A percentile compares a stretch with the other conserved stretches of the same genome.
Evolutionary conservation across 2,329 filamentous ascomycete genomes (phyloP).

Genomic region (Thielaviopsis musarum): DNA sequence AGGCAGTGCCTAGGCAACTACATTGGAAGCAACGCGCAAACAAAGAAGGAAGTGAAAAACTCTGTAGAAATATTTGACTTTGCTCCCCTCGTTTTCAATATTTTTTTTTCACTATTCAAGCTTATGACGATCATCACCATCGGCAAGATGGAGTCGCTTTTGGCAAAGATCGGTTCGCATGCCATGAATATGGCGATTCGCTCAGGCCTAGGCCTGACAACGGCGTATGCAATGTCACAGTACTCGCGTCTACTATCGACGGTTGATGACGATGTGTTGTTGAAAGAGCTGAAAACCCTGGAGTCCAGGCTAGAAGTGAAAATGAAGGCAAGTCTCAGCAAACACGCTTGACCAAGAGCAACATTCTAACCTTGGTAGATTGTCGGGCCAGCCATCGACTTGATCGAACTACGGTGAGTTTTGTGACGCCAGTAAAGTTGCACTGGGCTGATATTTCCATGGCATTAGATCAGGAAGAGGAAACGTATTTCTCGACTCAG

Average conservation of each 20-base stretch:
- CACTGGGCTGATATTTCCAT: neutral
- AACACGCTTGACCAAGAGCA: neutral
- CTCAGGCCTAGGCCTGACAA: conserved; percentile 72
- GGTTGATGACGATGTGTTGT: conserved; percentile 52
- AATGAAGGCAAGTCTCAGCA: conserved; percentile 33
- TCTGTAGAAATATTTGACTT: neutral
- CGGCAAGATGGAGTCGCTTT: conserved; percentile 48
- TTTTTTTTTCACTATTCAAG: neutral
- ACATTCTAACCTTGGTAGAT: conserved; percentile 34
- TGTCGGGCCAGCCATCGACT: conserved; percentile 76
- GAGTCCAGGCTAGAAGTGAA: conserved; percentile 68
- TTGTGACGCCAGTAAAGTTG: neutral
- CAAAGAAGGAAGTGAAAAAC: neutral
- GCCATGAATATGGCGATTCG: conserved; percentile 86
- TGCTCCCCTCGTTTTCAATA: neutral
- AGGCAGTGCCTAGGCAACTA: neutral
- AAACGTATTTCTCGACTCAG: conserved; percentile 56
- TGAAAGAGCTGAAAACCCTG: conserved; percentile 50
- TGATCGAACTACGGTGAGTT: conserved; percentile 71
- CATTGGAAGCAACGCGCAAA: neutral
- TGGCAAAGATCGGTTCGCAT: conserved; percentile 41
- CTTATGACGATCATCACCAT: neutral
- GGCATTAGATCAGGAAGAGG: conserved; percentile 31
- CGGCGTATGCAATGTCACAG: conserved; percentile 69
- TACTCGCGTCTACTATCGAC: conserved; percentile 62